Conservation (phyloP, 495 filamentous ascomycete species). For the Neurospora tetraspora region DNA sequence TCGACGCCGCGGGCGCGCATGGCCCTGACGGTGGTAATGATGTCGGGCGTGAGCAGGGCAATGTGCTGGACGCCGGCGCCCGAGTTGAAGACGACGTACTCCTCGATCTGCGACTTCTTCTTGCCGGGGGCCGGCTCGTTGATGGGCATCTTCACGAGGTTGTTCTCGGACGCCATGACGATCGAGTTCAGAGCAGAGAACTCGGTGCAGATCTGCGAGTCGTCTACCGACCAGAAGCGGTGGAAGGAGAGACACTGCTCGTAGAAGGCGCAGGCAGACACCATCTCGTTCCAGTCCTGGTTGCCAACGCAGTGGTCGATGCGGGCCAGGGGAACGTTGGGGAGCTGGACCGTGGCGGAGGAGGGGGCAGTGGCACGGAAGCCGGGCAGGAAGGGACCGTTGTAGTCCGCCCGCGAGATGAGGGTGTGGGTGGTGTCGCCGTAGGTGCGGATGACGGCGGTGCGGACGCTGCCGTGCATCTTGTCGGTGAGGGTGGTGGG, state of each 20-base stretch:
- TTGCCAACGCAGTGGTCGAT: conserved; percentile 96
- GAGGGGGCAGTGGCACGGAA: conserved; percentile 44
- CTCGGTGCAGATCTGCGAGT: conserved; percentile 77
- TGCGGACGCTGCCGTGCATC: conserved; percentile 47
- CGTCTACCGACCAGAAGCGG: conserved; percentile 90
- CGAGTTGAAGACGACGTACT: conserved; percentile 80
- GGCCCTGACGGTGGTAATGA: conserved; percentile 61
- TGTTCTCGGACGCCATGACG: conserved; percentile 76
- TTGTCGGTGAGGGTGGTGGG: conserved; percentile 43
- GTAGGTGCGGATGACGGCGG: conserved; percentile 75
- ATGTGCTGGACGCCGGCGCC: conserved; percentile 88
- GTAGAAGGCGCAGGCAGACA: conserved; percentile 76
- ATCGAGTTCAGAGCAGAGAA: conserved; percentile 76
- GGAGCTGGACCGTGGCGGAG: conserved; percentile 28
- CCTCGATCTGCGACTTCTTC: conserved; percentile 82
- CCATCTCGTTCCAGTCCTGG: conserved; percentile 85
- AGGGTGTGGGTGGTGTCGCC: conserved; percentile 89
- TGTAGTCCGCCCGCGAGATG: conserved; percentile 56
- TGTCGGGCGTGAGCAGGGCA: conserved; percentile 69
- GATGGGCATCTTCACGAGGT: conserved; percentile 86
- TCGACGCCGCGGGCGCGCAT: conserved; percentile 72
- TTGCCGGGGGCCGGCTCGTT: conserved; percentile 88
- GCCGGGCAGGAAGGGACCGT: conserved; percentile 70
- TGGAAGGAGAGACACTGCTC: conserved; percentile 84
- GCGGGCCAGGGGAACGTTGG: conserved; percentile 51